Evolutionary conservation across 768 basidiomycete genomes (phyloP).

Genomic region (Lactifluus echinatus): DNA sequence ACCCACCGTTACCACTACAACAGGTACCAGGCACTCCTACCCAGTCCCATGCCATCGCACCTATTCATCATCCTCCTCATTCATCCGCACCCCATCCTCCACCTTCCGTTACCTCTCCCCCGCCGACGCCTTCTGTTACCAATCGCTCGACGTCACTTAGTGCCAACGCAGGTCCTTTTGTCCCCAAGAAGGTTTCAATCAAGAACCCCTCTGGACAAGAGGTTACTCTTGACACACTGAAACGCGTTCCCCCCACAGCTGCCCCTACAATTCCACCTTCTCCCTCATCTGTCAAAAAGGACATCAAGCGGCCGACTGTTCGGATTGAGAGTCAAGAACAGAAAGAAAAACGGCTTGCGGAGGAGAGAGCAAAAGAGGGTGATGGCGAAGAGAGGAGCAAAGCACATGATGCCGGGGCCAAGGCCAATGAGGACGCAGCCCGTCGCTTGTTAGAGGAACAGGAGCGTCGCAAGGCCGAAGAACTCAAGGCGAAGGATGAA

Average conservation of each 20-base stretch:
- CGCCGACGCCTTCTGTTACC: slow-evolving; percentile 55
- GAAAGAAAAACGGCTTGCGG: slow-evolving; percentile 40
- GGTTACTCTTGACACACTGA: slow-evolving; percentile 48
- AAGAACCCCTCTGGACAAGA: slow-evolving; percentile 42
- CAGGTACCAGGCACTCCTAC: slow-evolving; percentile 58
- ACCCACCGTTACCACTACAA: slow-evolving; percentile 42
- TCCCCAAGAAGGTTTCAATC: slow-evolving; percentile 39
- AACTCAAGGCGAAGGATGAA: slow-evolving; percentile 36
- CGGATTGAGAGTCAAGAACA: slow-evolving; percentile 60
- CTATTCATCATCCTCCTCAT: slow-evolving; percentile 36
- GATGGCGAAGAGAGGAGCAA: slow-evolving; percentile 35
- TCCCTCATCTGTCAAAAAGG: slow-evolving; percentile 11
- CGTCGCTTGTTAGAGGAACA: slow-evolving; percentile 24
- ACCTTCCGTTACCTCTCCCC: slow-evolving; percentile 52
- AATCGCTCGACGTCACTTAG: slow-evolving; percentile 38
- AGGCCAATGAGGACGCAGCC: slow-evolving; percentile 26
- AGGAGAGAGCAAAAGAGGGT: slow-evolving; percentile 41
- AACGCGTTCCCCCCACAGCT: slow-evolving; percentile 37
- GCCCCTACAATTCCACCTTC: slow-evolving; percentile 29
- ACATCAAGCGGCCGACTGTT: slow-evolving; percentile 29
- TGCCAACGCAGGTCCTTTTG: slow-evolving; percentile 56
- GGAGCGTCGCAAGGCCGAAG: slow-evolving; percentile 30
- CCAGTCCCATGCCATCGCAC: slow-evolving; percentile 47
- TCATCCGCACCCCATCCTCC: slow-evolving; percentile 40
- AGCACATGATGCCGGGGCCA: slow-evolving; percentile 25